Base-by-base conservation (phyloP, 2,329 filamentous ascomycete genomes). In the Pseudocercospora fijiensis region DNA sequence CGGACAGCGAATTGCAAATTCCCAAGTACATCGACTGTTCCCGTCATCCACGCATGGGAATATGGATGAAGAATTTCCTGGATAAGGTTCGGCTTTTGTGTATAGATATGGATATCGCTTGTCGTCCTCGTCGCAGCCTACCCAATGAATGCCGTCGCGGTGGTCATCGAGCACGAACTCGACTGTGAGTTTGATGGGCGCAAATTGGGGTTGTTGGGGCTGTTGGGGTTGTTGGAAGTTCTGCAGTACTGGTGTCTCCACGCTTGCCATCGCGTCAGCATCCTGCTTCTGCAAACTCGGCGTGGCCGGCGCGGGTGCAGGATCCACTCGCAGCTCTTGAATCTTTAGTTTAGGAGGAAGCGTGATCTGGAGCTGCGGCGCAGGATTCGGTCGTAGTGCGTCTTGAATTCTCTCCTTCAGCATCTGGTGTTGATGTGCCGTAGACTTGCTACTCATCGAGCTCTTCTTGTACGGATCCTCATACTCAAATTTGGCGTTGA, bases 31-130 rank as follows among this genome's bases (percentile, higher is more conserved):
- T 61, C 92, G 86, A 62, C 90, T 88, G 33, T 88, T 87, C 24
- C 90, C 86, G 74, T 96, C 90, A 75, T 99, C 95, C 58, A 98
- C 84, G 75, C 95, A 98, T 0, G 95, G 95, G 72, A 99, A 99
- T 26, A 98, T 86, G 70, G 89, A 93, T 53, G 88, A 94, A 0
- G 92, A 88, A 18, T 87, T 88, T 28, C 93, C 92, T 0, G 92
- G 87, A 65, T 90, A 88, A 47, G 89, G 81, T 1, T 89, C 90
- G 73, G 94, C 92, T 45, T 88, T 89, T 0, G 94, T 96, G 76
- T 96, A 99, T 56, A 91, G 88, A 79, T 99, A 94, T 0, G 95
- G 92, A 76, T 93, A 99, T 65, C 93, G 86, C 61, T 83, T 83
- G 75, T 97, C 94, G 57, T 88, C 86, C 62, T 88, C 87, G 51